Evolutionary conservation across 2,329 filamentous ascomycete species (phyloP).

Genomic region (Aspergillus sp.): DNA sequence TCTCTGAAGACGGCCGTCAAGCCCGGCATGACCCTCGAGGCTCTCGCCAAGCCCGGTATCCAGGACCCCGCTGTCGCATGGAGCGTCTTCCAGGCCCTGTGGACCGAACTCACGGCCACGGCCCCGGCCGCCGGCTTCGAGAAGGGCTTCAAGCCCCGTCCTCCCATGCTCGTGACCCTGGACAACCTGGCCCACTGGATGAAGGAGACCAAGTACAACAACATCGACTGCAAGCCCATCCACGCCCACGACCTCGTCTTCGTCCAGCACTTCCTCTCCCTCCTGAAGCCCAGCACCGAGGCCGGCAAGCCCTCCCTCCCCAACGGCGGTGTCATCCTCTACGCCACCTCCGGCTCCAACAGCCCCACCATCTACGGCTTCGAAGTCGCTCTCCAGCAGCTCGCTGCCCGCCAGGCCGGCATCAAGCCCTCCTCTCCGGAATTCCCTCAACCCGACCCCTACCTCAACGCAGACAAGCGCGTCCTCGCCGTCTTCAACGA

Average conservation of each 20-base stretch:
- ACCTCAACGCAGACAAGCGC: constrained; percentile 55
- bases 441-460: constrained; percentile 54
- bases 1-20: constrained; percentile 63
- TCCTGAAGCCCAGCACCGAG: constrained; percentile 51
- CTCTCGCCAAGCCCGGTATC: constrained; percentile 68
- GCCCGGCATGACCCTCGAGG: constrained; percentile 62
- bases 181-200: constrained; percentile 84
- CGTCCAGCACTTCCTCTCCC: constrained; percentile 71
- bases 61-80: constrained; percentile 77
- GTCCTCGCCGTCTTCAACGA: constrained; percentile 49
- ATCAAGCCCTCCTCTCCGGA: constrained; percentile 40
- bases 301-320: constrained; percentile 47
- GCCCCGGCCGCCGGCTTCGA: constrained; percentile 46
- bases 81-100: constrained; percentile 77
- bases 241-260: constrained; percentile 84
- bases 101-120: constrained; percentile 70
- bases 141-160: constrained; percentile 51
- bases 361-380: constrained; percentile 65
- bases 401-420: constrained; percentile 48
- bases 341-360: constrained; percentile 73
- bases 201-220: constrained; percentile 73
- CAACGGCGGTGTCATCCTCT: constrained; percentile 80
- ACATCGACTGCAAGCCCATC: constrained; percentile 69
- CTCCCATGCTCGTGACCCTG: constrained; percentile 71
- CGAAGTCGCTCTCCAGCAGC: constrained; percentile 63